Evolutionary conservation across 768 basidiomycete genomes (phyloP).

Genomic region (Suillus hirtellus): DNA sequence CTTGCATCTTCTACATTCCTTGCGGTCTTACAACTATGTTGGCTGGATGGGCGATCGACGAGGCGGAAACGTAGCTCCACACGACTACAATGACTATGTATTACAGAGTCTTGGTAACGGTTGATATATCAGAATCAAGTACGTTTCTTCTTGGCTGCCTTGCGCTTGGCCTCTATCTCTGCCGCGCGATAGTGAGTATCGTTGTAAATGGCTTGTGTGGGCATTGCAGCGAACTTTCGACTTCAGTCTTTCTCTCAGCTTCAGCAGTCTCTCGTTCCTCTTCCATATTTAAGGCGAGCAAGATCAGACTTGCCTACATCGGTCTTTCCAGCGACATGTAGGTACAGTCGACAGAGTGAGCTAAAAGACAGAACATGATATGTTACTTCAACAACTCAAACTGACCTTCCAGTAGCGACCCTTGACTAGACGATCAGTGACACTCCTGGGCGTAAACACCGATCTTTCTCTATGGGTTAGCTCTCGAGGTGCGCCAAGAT

Average conservation of each 20-base stretch:
- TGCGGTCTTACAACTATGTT: not conserved
- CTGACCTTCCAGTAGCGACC: slow-evolving; percentile 80
- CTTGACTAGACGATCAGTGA: slow-evolving; percentile 45
- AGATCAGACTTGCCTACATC: slow-evolving; percentile 91
- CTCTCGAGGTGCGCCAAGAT: slow-evolving; percentile 65
- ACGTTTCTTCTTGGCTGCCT: too few species aligned
- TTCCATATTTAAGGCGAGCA: slow-evolving; percentile 70
- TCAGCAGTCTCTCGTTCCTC: slow-evolving; percentile 48
- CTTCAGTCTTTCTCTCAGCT: too few species aligned
- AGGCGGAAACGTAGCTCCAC: not conserved
- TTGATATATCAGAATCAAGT: too few species aligned
- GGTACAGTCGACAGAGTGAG: slow-evolving; percentile 35
- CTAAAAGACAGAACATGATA: not conserved
- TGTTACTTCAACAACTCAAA: slow-evolving; percentile 1
- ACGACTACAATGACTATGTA: too few species aligned
- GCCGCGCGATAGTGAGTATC: too few species aligned
- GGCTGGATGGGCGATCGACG: slow-evolving; percentile 2
- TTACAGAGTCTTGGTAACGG: too few species aligned
- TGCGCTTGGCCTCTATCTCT: too few species aligned
- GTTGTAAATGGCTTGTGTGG: too few species aligned
- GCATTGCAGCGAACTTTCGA: too few species aligned
- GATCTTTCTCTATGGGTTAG: slow-evolving; percentile 68
- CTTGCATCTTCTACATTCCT: slow-evolving; percentile 2
- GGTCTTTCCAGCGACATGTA: slow-evolving; percentile 83
- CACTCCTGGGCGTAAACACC: slow-evolving; percentile 15